Conservation (phyloP, 164 flowering plant species). For the Liriodendron chinense region DNA sequence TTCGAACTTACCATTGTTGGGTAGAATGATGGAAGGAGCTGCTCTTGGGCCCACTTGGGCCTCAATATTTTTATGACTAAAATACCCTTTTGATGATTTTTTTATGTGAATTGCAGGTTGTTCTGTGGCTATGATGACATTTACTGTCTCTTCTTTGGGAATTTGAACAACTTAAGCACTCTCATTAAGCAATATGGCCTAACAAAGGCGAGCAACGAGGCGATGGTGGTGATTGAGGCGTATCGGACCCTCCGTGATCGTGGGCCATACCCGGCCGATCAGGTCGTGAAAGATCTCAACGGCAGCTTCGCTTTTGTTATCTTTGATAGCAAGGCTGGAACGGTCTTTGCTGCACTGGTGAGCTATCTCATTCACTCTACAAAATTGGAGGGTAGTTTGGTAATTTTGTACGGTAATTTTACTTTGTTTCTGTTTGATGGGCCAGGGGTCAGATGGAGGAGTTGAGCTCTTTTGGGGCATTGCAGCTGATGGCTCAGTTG, state of each 20-base stretch:
- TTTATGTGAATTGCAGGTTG: constrained; percentile 36
- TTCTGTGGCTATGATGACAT: constrained; percentile 74
- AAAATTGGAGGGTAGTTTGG: not conserved
- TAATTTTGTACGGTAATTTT: no score
- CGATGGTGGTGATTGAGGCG: constrained; percentile 75
- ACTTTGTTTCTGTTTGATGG: not conserved
- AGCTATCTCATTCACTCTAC: not conserved
- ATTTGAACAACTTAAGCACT: constrained; percentile 57
- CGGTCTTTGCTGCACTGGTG: constrained; percentile 67
- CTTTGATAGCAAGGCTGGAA: constrained; percentile 60
- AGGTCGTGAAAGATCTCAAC: constrained; percentile 81
- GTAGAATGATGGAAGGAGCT: no score
- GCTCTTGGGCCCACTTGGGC: no score
- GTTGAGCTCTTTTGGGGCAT: constrained; percentile 67
- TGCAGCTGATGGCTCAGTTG: constrained; percentile 90
- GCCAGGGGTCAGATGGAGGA: constrained; percentile 8
- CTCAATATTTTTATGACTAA: no score
- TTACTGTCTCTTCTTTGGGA: constrained; percentile 76
- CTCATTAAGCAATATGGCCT: constrained; percentile 77
- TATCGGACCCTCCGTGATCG: constrained; percentile 80
- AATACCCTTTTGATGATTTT: no score
- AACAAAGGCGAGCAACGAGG: constrained; percentile 59
- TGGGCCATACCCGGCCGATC: constrained; percentile 91
- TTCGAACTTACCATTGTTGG: no score
- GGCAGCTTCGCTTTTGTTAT: constrained; percentile 85